Percentiles rank a stretch among this genome's conserved stretches.
Evolutionary conservation across 495 filamentous ascomycete genomes (phyloP).

Genomic region (Ascobolus immersus): DNA sequence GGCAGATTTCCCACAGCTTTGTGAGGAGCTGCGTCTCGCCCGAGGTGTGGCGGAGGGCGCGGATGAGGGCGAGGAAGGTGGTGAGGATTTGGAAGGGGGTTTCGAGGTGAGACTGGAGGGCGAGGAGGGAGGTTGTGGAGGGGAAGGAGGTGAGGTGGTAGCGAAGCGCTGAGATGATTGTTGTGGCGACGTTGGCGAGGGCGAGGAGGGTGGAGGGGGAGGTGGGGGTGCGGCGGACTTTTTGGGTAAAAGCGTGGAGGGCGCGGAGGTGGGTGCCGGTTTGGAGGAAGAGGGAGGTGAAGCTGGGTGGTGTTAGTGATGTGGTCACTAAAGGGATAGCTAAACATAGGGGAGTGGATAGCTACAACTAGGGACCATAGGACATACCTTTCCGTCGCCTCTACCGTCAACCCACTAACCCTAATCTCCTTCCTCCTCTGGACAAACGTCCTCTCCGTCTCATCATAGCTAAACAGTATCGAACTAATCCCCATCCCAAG

Average conservation of each 20-base stretch:
- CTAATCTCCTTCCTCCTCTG: slow-evolving; percentile 28
- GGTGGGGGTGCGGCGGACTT: slow-evolving; percentile 14
- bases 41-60: slow-evolving; percentile 23
- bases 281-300: slow-evolving; percentile 31
- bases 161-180: slow-evolving; percentile 29
- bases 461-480: slow-evolving; percentile 45
- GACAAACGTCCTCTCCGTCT: slow-evolving; percentile 29
- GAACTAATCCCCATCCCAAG: slow-evolving; percentile 63
- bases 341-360: too few species aligned
- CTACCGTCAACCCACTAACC: slow-evolving; percentile 41
- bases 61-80: slow-evolving; percentile 33
- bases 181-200: slow-evolving; percentile 31
- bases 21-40: slow-evolving; percentile 48
- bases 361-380: too few species aligned
- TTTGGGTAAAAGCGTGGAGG: slow-evolving; percentile 29
- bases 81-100: slow-evolving; percentile 35
- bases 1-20: slow-evolving; percentile 33
- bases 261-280: slow-evolving; percentile 32
- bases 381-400: slow-evolving; percentile 24
- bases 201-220: slow-evolving; percentile 32
- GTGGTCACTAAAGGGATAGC: too few species aligned
- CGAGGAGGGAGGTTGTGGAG: slow-evolving; percentile 29
- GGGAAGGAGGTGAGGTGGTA: slow-evolving; percentile 24
- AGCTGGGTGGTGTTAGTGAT: too few species aligned
- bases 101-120: slow-evolving; percentile 41